Conservation (phyloP, 306 rosid species). For the Cucumis sativus region Cucumber_9930_V3 NC_026655.2:10084501-10085000, state of each 20-base stretch:
- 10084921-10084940: too few relatives aligned
- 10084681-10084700: background rate
- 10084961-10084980: too few relatives aligned
- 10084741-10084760: background rate
- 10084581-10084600: conserved; percentile 78
- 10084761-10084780: too few relatives aligned
- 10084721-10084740: background rate
- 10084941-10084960: too few relatives aligned
- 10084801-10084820: too few relatives aligned
- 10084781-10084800: too few relatives aligned
- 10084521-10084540: conserved; percentile 86
- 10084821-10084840: too few relatives aligned
- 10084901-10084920: too few relatives aligned
- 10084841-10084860: too few relatives aligned
- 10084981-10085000: too few relatives aligned
- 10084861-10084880: too few relatives aligned
- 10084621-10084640: background rate
- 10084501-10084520: conserved; percentile 68
- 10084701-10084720: background rate
- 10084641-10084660: background rate
- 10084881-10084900: too few relatives aligned
- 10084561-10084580: conserved; percentile 19
- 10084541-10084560: background rate
- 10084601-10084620: conserved; percentile 63
- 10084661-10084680: background rate